phyloP scores from a whole-genome alignment of 768 basidiomycete genomes.

The Tricholoma bakamatsutake region DNA sequence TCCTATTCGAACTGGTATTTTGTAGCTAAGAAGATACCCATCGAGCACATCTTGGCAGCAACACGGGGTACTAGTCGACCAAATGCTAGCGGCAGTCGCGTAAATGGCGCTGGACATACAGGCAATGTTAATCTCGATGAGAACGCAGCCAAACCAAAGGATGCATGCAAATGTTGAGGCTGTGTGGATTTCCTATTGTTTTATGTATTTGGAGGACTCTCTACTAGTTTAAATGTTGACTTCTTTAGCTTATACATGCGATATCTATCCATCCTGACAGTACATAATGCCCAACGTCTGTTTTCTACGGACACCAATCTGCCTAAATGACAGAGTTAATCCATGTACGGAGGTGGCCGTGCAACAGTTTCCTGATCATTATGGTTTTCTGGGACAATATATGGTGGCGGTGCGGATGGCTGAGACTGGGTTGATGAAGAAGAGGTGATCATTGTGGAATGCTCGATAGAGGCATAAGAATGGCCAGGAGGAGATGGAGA shows the following conservation, averaged over 20 bases:
- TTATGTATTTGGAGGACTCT: conserved; percentile 20
- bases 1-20: conserved; percentile 1
- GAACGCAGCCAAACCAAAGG: conserved; percentile 59
- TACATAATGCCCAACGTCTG: conserved; percentile 3
- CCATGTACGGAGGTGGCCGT: conserved; percentile 60
- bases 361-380: conserved; percentile 47
- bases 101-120: conserved; percentile 44
- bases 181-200: conserved; percentile 9
- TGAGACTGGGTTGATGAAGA: conserved; percentile 32
- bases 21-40: conserved; percentile 59
- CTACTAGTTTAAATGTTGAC: not conserved
- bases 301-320: not conserved
- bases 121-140: conserved; percentile 68
- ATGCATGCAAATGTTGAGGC: conserved; percentile 76
- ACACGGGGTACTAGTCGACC: conserved; percentile 66
- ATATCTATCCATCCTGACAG: not conserved
- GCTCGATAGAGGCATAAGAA: conserved; percentile 25
- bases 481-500: conserved; percentile 29
- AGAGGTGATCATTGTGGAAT: conserved; percentile 24
- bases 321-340: conserved; percentile 24
- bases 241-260: not conserved
- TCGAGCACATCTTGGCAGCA: conserved; percentile 90
- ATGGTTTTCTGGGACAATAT: conserved; percentile 50
- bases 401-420: conserved; percentile 73
- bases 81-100: conserved; percentile 48